These are phyloP conservation scores for Fusarium luffae DNA, from an alignment of 2,329 filamentous ascomycete genomes.

Conservation along the genomic window DNA sequence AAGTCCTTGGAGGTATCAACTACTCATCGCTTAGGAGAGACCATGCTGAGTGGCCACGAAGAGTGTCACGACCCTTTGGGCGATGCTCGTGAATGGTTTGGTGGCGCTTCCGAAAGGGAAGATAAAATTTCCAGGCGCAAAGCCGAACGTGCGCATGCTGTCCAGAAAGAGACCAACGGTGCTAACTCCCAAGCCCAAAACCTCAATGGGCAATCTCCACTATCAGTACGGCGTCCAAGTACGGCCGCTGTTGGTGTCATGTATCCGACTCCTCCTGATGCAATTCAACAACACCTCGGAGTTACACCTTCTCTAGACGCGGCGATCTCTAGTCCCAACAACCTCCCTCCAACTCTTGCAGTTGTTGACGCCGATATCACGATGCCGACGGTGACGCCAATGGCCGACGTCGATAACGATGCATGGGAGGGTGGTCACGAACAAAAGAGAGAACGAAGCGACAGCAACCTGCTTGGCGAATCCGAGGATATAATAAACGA, in stretches of 20 bases:
- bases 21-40: constrained; percentile 54
- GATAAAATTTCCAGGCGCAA: constrained; percentile 60
- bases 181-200: constrained; percentile 56
- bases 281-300: constrained; percentile 63
- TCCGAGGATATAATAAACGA: constrained; percentile 74
- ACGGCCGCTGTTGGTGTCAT: constrained; percentile 64
- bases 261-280: constrained; percentile 79
- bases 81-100: constrained; percentile 62
- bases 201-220: constrained; percentile 63
- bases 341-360: constrained; percentile 49
- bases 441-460: constrained; percentile 58
- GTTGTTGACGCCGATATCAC: constrained; percentile 48
- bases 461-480: constrained; percentile 57
- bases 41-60: constrained; percentile 51
- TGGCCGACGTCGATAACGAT: constrained; percentile 42
- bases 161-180: constrained; percentile 56
- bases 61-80: constrained; percentile 62
- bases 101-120: constrained; percentile 57
- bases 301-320: constrained; percentile 68
- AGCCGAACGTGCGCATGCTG: constrained; percentile 59
- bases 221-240: constrained; percentile 62
- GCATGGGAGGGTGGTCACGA: constrained; percentile 54
- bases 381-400: constrained; percentile 35
- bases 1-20: constrained; percentile 56
- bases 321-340: constrained; percentile 65